These are phyloP conservation scores for Neofusicoccum ribis DNA, from an alignment of 2,329 filamentous ascomycete genomes.

Conservation along the genomic window DNA sequence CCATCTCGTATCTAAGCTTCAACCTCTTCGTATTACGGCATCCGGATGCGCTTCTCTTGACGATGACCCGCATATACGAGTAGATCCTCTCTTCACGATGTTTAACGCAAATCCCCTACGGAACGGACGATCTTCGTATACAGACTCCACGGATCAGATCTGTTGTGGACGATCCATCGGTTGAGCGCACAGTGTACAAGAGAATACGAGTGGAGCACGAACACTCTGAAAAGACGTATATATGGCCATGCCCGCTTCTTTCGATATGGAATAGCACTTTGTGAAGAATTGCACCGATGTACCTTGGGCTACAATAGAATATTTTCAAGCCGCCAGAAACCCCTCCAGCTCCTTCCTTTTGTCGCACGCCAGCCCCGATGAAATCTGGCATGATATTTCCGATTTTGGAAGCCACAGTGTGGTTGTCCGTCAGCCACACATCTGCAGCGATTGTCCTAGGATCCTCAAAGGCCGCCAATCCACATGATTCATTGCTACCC, in stretches of 20 bases:
- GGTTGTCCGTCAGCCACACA: no score
- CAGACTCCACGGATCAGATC: not conserved
- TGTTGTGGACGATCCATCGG: not conserved
- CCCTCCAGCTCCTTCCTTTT: not conserved
- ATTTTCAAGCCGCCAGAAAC: not conserved
- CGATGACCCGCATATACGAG: constrained; percentile 12
- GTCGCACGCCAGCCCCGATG: no score
- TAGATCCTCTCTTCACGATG: constrained; percentile 5
- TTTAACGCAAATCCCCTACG: constrained; percentile 3
- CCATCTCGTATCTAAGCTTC: constrained; percentile 8
- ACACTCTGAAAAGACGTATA: not conserved
- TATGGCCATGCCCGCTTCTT: not conserved
- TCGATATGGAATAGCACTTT: not conserved
- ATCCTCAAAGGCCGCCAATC: not conserved
- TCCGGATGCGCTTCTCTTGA: not conserved
- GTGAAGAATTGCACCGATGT: no score
- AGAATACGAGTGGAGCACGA: not conserved
- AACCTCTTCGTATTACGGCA: constrained; percentile 8
- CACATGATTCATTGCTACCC: not conserved
- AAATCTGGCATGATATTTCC: not conserved
- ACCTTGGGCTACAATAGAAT: not conserved
- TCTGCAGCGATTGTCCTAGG: not conserved
- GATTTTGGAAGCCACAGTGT: no score
- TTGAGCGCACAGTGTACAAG: not conserved
- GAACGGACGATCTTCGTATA: constrained; percentile 15